Conservation (phyloP, 805 yeast genomes). For the Lachancea fermentati region DNA sequence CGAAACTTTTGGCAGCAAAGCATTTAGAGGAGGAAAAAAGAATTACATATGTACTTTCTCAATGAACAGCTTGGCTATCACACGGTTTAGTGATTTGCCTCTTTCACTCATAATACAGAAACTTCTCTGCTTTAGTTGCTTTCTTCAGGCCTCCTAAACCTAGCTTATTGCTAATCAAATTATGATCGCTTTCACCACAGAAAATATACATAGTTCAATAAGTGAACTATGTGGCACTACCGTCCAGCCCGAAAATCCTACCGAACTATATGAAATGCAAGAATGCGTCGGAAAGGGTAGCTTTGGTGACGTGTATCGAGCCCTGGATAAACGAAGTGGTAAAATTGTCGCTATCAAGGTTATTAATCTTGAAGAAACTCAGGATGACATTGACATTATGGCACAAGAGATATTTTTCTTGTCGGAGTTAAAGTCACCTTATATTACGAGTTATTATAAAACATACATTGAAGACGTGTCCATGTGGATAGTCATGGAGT, state of each 20-base stretch:
- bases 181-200: background rate
- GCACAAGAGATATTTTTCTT: conserved; percentile 76
- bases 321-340: conserved; percentile 36
- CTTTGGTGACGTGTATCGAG: conserved; percentile 81
- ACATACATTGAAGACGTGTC: conserved; percentile 59
- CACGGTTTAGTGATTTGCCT: background rate
- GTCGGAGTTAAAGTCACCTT: conserved; percentile 56
- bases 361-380: conserved; percentile 70
- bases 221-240: background rate
- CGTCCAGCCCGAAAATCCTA: conserved; percentile 16
- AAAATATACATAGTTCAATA: background rate
- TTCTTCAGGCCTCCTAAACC: background rate
- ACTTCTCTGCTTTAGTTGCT: background rate
- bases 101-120: background rate
- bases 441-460: conserved; percentile 60
- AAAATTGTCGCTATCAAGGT: conserved; percentile 78
- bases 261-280: conserved; percentile 33
- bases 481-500: conserved; percentile 92
- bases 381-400: conserved; percentile 65
- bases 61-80: background rate
- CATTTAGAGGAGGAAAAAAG: background rate
- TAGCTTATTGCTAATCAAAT: background rate
- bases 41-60: background rate
- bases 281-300: conserved; percentile 77
- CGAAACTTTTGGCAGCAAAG: background rate